phyloP scores from a whole-genome alignment of 768 basidiomycete genomes.

The Butyriboletus loyo region DNA sequence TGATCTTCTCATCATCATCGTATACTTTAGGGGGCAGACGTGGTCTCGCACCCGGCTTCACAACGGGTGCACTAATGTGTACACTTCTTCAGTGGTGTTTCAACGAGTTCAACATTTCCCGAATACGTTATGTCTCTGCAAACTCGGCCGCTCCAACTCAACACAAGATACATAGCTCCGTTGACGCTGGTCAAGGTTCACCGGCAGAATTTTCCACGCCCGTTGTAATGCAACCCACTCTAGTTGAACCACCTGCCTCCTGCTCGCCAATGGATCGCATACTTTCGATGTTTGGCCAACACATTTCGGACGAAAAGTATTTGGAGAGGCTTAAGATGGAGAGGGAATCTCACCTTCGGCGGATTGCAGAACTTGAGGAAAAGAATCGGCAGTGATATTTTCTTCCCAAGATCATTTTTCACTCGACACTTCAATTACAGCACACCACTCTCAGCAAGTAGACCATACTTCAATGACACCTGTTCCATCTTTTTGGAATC shows the following conservation, averaged over 20 bases:
- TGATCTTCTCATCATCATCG: slow-evolving; percentile 10
- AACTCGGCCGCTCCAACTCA: slow-evolving; percentile 4
- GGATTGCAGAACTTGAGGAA: slow-evolving; percentile 51
- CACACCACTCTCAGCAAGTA: slow-evolving; percentile 3
- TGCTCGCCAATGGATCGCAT: slow-evolving; percentile 38
- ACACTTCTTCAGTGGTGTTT: slow-evolving; percentile 61
- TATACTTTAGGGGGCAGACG: slow-evolving; percentile 52
- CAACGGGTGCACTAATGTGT: slow-evolving; percentile 58
- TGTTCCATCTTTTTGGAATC: slow-evolving; percentile 52
- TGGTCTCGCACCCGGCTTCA: slow-evolving; percentile 55
- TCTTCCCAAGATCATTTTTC: background rate
- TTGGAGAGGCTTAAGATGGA: slow-evolving; percentile 54
- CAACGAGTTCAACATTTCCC: slow-evolving; percentile 63
- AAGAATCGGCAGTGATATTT: slow-evolving; percentile 34
- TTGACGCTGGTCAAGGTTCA: background rate
- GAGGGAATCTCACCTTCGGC: slow-evolving; percentile 50
- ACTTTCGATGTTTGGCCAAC: slow-evolving; percentile 31
- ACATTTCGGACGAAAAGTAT: slow-evolving; percentile 73
- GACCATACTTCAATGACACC: slow-evolving; percentile 67
- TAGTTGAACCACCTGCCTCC: background rate
- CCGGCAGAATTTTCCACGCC: background rate
- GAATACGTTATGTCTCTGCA: slow-evolving; percentile 55
- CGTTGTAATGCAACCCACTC: slow-evolving; percentile 15
- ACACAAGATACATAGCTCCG: background rate
- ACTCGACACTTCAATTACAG: background rate